These are phyloP conservation scores for Hirschioporus abietinus DNA, from an alignment of 768 basidiomycete species.

Conservation along the genomic window DNA sequence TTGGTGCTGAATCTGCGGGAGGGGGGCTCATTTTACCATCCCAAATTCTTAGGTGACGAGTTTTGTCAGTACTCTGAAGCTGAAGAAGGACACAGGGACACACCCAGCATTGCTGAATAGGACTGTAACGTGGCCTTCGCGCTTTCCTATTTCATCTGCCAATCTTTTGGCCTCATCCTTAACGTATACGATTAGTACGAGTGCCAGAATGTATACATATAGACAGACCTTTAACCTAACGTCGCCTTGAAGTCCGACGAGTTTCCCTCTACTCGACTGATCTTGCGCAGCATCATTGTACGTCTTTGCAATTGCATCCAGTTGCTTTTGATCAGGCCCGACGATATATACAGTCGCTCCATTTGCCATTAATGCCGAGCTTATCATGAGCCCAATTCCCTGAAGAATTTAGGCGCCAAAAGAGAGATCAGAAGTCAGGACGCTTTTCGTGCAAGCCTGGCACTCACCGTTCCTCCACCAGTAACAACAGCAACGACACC, in stretches of 20 bases:
- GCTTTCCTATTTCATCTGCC: slow-evolving; percentile 32
- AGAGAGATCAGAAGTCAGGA: neutral
- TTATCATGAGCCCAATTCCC: slow-evolving; percentile 51
- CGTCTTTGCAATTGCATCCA: slow-evolving; percentile 31
- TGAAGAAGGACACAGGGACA: neutral
- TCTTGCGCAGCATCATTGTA: slow-evolving; percentile 34
- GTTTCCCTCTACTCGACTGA: slow-evolving; percentile 25
- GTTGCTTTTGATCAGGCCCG: slow-evolving; percentile 34
- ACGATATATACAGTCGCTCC: slow-evolving; percentile 46
- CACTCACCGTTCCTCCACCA: slow-evolving; percentile 36
- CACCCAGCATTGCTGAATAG: slow-evolving; percentile 47
- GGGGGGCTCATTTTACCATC: neutral
- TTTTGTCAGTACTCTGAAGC: neutral
- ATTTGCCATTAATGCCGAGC: slow-evolving; percentile 40
- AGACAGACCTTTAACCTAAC: slow-evolving; percentile 32
- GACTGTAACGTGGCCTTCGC: slow-evolving; percentile 36
- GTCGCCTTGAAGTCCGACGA: slow-evolving; percentile 38
- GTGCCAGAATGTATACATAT: neutral
- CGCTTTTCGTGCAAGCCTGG: neutral
- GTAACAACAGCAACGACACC: slow-evolving; percentile 43
- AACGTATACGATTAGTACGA: neutral
- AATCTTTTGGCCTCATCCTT: slow-evolving; percentile 40
- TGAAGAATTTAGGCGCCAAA: slow-evolving; percentile 10
- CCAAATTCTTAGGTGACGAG: neutral
- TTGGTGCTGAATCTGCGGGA: neutral